Evolutionary conservation across 2,329 filamentous ascomycete species (phyloP), one percentile per base, ranked within the genome.

Genomic region (Akanthomyces dipterigenus): DNA sequence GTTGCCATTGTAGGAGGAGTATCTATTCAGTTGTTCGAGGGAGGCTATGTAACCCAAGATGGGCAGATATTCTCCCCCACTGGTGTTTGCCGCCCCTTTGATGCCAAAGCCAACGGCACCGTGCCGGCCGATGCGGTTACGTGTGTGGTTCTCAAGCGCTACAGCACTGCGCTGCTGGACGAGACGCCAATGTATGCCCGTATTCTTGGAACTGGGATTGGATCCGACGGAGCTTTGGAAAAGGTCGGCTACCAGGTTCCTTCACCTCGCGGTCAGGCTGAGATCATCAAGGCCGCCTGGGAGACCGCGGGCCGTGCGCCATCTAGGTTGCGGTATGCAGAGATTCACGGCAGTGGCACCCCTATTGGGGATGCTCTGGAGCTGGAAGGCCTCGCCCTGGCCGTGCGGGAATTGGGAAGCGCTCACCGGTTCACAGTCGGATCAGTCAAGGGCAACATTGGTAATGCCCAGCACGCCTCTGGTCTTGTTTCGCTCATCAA

Each of bases 331-430:
- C 54, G 53, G 40, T 64, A 64, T 28, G 58, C 57, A 14, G 63
- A 64, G 50, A 59, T 64, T 24, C 63, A 64, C 46, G 63, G 63
- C 40, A 64, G 63, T n/a, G 63, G 61, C 9, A 64, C 63, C 6
- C 62, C 61, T 3, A 57, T 64, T 12, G 63, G 63, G 6, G 63
- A 64, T 28, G 63, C 63, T 7, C 43, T 64, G 9, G 63, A 64
- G 22, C 36, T 63, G 12, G 57, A 63, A 20, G 63, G 63, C 18
- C 24, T 64, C 5, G 45, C 36, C 18, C 55, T 63, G 14, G 63
- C 61, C 2, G 40, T 63, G 12, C 56, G 55, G 24, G 58, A 61
- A 49, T 22, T 59, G 7, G 57, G 55, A 12, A 46, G 57, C 26
- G 11, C 22, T 7, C 31, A 34, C n/a, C 43, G 24, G 2, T 58